Evolutionary conservation across 1,139 yeast genomes (phyloP).

Genomic region (Suhomyces taliae): DNA sequence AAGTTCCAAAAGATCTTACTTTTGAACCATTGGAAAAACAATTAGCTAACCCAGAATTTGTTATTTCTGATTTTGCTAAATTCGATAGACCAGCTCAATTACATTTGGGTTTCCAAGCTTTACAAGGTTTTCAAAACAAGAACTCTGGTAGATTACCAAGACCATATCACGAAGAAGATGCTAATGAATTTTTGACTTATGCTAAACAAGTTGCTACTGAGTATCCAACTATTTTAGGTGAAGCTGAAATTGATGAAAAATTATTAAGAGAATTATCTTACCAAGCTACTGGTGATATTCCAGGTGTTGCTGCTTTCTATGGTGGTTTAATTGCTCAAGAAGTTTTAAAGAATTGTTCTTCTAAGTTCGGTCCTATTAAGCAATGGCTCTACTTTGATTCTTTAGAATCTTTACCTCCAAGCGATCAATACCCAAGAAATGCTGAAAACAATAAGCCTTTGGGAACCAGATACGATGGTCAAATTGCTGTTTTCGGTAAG

Average conservation of each 20-base stretch:
- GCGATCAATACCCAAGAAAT: constrained; percentile 56
- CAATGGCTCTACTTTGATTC: constrained; percentile 95
- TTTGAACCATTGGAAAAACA: constrained; percentile 69
- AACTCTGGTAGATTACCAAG: constrained; percentile 71
- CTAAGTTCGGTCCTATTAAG: constrained; percentile 87
- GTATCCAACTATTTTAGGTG: constrained; percentile 58
- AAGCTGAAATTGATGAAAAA: constrained; percentile 56
- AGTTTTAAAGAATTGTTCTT: constrained; percentile 90
- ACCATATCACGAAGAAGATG: constrained; percentile 76
- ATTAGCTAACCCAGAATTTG: constrained; percentile 72
- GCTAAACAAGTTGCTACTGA: constrained; percentile 62
- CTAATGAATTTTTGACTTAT: constrained; percentile 60
- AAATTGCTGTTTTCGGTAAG: constrained; percentile 90
- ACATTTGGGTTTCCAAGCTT: constrained; percentile 90
- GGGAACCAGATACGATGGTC: constrained; percentile 85
- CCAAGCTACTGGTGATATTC: constrained; percentile 90
- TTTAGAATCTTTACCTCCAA: constrained; percentile 79
- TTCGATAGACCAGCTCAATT: constrained; percentile 88
- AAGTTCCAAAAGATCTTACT: constrained; percentile 65
- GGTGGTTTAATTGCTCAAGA: constrained; percentile 98
- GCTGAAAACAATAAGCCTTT: constrained; percentile 73
- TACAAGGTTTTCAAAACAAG: constrained; percentile 67
- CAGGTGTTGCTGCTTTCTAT: constrained; percentile 83
- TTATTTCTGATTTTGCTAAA: constrained; percentile 87
- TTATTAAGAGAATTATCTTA: constrained; percentile 71